phyloP scores from a whole-genome alignment of 169 alveolate genomes.

The Eimeria praecox region DNA sequence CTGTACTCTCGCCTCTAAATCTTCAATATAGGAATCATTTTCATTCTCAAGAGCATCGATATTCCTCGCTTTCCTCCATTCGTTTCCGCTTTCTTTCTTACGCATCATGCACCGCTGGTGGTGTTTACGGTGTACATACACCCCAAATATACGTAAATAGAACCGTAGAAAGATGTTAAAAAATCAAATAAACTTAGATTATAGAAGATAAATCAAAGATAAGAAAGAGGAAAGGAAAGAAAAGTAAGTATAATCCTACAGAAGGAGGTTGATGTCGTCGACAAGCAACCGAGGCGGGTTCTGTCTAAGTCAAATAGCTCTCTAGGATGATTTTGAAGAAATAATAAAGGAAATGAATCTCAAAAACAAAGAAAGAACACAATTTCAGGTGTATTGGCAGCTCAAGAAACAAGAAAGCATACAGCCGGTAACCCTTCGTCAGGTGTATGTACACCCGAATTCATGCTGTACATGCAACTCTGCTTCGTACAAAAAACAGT shows the following conservation, averaged over 20 bases:
- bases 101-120: slow-evolving; percentile 77
- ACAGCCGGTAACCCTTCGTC: not conserved
- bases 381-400: not conserved
- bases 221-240: not conserved
- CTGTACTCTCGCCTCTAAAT: slow-evolving; percentile 74
- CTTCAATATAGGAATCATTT: slow-evolving; percentile 76
- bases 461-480: no score
- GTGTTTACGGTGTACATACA: not conserved
- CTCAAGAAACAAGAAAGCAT: not conserved
- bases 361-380: not conserved
- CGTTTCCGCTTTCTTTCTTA: slow-evolving; percentile 70
- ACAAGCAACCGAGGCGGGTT: not conserved
- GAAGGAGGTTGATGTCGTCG: not conserved
- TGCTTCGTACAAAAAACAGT: not conserved
- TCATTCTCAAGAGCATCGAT: slow-evolving; percentile 68
- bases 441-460: not conserved
- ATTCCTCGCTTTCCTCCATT: slow-evolving; percentile 46
- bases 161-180: not conserved
- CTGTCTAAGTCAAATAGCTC: not conserved
- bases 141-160: no score
- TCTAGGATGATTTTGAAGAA: not conserved
- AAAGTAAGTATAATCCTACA: not conserved
- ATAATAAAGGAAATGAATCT: not conserved
- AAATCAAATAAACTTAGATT: no score
- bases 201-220: not conserved